A percentile compares a stretch with the other conserved stretches of the same genome.
These are phyloP conservation scores for Podospora didyma DNA, from an alignment of 495 filamentous ascomycete genomes.

Conservation along the genomic window DNA sequence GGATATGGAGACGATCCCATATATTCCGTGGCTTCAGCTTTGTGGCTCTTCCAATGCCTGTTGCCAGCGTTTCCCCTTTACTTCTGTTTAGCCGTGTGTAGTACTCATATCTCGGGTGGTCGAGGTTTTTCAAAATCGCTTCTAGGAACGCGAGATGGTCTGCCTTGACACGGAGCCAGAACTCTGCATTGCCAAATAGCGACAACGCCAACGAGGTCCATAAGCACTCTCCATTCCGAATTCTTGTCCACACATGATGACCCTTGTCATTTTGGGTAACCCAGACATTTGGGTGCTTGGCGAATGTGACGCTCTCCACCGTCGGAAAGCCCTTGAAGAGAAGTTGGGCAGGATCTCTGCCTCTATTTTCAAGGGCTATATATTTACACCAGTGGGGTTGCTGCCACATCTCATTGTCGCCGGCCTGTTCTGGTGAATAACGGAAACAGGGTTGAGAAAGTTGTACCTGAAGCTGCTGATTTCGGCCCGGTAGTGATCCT, in stretches of 20 bases:
- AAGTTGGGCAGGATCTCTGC: no score
- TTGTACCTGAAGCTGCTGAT: no score
- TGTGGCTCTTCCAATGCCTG: constrained; percentile 7
- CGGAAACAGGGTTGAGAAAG: no score
- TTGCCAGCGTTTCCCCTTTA: not conserved
- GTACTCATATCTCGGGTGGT: constrained; percentile 20
- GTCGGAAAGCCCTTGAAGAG: constrained; percentile 9
- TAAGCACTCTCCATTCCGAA: constrained; percentile 16
- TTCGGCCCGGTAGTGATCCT: no score
- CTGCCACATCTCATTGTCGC: no score
- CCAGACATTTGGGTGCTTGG: no score
- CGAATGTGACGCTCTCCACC: constrained; percentile 19
- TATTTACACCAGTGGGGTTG: no score
- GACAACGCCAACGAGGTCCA: constrained; percentile 15
- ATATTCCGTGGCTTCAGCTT: constrained; percentile 28
- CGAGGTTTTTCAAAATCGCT: constrained; percentile 10
- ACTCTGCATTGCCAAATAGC: constrained; percentile 14
- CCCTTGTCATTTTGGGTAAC: constrained; percentile 18
- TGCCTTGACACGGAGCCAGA: constrained; percentile 27
- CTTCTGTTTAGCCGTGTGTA: constrained; percentile 10
- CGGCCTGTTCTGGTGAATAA: no score
- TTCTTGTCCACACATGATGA: constrained; percentile 6
- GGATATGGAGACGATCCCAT: constrained; percentile 23
- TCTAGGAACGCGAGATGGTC: constrained; percentile 21
- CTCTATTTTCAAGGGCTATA: no score